These are phyloP conservation scores for Chlamydomonas applanata DNA, from an alignment of 139 green algal genomes.

Conservation along the genomic window DNA sequence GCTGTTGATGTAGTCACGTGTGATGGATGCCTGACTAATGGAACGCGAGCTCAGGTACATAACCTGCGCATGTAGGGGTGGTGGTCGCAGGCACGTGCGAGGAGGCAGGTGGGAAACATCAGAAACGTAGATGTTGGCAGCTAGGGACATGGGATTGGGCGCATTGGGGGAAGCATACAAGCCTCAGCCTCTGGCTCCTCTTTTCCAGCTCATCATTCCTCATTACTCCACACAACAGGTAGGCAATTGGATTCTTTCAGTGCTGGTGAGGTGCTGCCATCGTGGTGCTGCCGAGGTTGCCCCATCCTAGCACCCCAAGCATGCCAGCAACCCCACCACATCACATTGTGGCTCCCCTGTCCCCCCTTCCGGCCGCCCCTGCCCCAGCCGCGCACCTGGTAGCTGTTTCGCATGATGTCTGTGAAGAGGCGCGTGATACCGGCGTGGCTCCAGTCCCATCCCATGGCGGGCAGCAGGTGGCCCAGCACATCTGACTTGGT, in stretches of 20 bases:
- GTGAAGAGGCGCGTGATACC: conserved; percentile 81
- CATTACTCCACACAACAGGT: too few species aligned
- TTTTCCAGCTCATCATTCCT: too few species aligned
- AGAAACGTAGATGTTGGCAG: neutral
- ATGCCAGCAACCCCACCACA: too few species aligned
- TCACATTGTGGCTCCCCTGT: neutral
- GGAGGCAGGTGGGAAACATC: neutral
- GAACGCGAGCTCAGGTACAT: conserved; percentile 82
- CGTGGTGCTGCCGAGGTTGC: too few species aligned
- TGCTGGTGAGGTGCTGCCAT: too few species aligned
- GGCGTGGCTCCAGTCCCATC: conserved; percentile 86
- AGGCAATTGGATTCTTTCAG: too few species aligned
- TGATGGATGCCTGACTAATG: conserved; percentile 84
- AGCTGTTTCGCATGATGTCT: conserved; percentile 76
- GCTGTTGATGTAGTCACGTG: conserved; percentile 86
- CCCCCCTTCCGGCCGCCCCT: neutral
- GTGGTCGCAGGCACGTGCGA: too few species aligned
- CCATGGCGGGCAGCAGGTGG: conserved; percentile 85
- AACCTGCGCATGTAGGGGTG: too few species aligned
- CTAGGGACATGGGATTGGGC: too few species aligned
- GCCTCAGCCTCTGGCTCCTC: too few species aligned
- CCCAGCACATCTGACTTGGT: conserved; percentile 85
- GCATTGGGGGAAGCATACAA: too few species aligned
- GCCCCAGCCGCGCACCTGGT: conserved; percentile 45
- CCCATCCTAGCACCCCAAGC: too few species aligned